These are phyloP conservation scores for Haplosporangium sp. DNA, from an alignment of 371 early-diverging fungal species.

Conservation along the genomic window DNA sequence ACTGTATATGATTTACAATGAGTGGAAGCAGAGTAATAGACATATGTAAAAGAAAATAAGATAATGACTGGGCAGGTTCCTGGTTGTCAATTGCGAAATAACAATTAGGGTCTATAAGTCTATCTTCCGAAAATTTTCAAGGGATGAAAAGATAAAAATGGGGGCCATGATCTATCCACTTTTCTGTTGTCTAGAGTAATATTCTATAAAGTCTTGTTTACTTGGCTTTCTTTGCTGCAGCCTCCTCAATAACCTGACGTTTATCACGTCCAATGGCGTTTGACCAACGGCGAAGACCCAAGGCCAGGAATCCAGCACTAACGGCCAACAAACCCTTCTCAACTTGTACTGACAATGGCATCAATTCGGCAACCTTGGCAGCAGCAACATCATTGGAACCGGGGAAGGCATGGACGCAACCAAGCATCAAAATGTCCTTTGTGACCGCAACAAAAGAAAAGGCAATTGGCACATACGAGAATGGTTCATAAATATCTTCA, in stretches of 20 bases:
- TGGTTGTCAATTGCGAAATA: background rate
- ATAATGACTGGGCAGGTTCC: background rate
- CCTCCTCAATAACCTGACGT: conserved; percentile 42
- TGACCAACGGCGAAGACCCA: conserved; percentile 47
- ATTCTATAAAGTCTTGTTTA: conserved; percentile 6
- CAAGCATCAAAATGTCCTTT: conserved; percentile 48
- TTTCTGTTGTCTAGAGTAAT: background rate
- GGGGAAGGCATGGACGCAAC: conserved; percentile 30
- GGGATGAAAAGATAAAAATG: background rate
- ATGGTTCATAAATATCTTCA: conserved; percentile 36
- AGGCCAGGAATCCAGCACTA: conserved; percentile 23
- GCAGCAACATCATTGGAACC: conserved; percentile 37
- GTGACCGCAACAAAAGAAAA: conserved; percentile 39
- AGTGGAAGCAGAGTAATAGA: conserved; percentile 1
- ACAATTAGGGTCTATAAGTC: background rate
- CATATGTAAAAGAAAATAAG: background rate
- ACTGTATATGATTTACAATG: background rate
- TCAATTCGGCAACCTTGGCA: conserved; percentile 42
- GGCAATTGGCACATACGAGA: conserved; percentile 25
- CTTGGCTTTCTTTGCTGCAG: conserved; percentile 28
- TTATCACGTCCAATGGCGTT: conserved; percentile 55
- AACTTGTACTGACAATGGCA: conserved; percentile 29
- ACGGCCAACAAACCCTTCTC: conserved; percentile 23
- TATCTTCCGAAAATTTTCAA: conserved; percentile 2
- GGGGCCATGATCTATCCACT: background rate